A percentile compares a stretch with the other conserved stretches of the same genome.
Evolutionary conservation across 2,329 filamentous ascomycete genomes (phyloP).

Genomic region (Beauveria bassiana): DNA sequence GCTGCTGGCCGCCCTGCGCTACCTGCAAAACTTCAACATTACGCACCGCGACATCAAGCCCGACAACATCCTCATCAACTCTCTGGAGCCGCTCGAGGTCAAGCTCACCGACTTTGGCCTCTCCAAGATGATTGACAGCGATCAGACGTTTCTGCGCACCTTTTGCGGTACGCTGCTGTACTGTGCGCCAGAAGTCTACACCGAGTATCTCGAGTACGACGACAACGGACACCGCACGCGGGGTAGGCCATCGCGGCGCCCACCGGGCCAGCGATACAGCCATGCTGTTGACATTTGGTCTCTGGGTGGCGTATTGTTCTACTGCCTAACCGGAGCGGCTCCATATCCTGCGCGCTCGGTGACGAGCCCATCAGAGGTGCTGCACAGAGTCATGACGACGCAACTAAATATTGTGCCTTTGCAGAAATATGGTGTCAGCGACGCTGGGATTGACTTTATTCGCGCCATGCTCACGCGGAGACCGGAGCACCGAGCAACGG

Average conservation of each 20-base stretch:
- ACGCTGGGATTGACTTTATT: constrained; percentile 65
- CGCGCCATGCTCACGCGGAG: constrained; percentile 73
- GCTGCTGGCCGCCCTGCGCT: constrained; percentile 73
- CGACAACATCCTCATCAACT: constrained; percentile 87
- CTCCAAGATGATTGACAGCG: constrained; percentile 86
- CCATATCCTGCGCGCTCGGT: constrained; percentile 76
- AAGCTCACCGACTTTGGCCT: constrained; percentile 96
- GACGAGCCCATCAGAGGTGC: constrained; percentile 68
- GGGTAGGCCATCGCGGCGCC: constrained; percentile 55
- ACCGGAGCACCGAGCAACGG: constrained; percentile 67
- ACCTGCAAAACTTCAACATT: constrained; percentile 81
- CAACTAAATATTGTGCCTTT: constrained; percentile 61
- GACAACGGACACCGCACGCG: constrained; percentile 57
- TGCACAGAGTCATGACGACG: constrained; percentile 79
- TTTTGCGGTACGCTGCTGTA: constrained; percentile 96
- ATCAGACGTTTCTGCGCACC: constrained; percentile 87
- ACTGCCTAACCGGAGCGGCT: constrained; percentile 67
- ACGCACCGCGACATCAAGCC: constrained; percentile 99
- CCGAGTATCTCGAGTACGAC: constrained; percentile 60
- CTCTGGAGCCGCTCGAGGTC: constrained; percentile 64
- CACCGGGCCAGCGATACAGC: constrained; percentile 62
- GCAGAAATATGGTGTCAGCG: constrained; percentile 49
- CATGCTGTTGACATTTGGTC: constrained; percentile 97
- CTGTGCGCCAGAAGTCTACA: constrained; percentile 94
- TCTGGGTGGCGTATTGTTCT: constrained; percentile 85